These are phyloP conservation scores for Colletotrichum musae DNA, from an alignment of 2,329 filamentous ascomycete species.

Conservation along the genomic window DNA sequence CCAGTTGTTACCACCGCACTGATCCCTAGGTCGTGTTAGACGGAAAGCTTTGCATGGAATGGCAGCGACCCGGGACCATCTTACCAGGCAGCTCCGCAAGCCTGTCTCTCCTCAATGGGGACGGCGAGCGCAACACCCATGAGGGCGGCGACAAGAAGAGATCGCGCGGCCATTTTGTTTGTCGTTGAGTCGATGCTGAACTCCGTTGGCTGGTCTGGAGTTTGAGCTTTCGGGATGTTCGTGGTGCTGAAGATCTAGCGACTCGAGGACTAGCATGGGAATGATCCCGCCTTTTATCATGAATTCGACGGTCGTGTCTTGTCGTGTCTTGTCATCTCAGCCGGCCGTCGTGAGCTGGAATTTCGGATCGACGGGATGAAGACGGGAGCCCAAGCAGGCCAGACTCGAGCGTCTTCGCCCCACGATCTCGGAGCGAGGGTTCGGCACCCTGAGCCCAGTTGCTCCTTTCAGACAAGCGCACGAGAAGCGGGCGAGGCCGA, in stretches of 20 bases:
- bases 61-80: slow-evolving; percentile 13
- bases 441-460: slow-evolving; percentile 32
- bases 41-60: not conserved
- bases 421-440: slow-evolving; percentile 22
- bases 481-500: slow-evolving; percentile 3
- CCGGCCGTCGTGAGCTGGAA: not conserved
- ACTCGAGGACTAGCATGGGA: not conserved
- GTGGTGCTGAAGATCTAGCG: not conserved
- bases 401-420: not conserved
- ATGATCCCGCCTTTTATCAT: slow-evolving; percentile 26
- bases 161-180: slow-evolving; percentile 35
- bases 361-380: slow-evolving; percentile 37
- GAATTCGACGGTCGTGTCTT: not conserved
- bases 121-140: slow-evolving; percentile 53
- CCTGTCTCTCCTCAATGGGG: slow-evolving; percentile 59
- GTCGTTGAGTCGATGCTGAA: slow-evolving; percentile 14
- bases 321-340: not conserved
- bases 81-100: slow-evolving; percentile 53
- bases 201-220: not conserved
- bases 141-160: slow-evolving; percentile 37
- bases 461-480: slow-evolving; percentile 34
- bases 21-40: slow-evolving; percentile 46
- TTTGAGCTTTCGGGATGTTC: not conserved
- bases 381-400: slow-evolving; percentile 1
- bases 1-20: slow-evolving; percentile 63